Conservation (phyloP, 306 rosid species). For the Comarum palustre region DNA sequence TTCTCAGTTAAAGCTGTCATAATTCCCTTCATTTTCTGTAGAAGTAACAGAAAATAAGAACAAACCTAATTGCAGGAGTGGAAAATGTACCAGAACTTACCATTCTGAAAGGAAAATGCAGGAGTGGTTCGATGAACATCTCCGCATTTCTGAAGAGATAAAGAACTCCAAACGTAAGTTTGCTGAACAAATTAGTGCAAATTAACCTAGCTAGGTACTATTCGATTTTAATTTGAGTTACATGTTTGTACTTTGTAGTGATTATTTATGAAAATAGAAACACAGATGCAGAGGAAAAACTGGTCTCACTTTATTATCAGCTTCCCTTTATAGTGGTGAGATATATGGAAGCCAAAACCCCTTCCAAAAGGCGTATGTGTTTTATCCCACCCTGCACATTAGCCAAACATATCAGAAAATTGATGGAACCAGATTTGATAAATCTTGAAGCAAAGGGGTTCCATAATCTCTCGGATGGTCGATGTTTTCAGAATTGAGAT, state of each 20-base stretch:
- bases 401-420: slow-evolving; percentile 3
- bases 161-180: not conserved
- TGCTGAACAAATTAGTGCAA: not conserved
- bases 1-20: slow-evolving; percentile 21
- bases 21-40: slow-evolving; percentile 39
- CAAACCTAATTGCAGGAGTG: not conserved
- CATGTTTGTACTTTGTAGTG: not conserved
- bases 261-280: not conserved
- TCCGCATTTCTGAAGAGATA: slow-evolving; percentile 47
- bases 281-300: not conserved
- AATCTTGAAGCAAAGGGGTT: not conserved
- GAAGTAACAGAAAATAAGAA: not conserved
- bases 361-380: slow-evolving; percentile 43
- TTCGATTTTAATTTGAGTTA: not conserved
- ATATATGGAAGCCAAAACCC: slow-evolving; percentile 54
- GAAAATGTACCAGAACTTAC: slow-evolving; percentile 26
- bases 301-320: slow-evolving; percentile 50
- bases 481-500: not conserved
- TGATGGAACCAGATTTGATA: not conserved
- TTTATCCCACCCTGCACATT: slow-evolving; percentile 45
- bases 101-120: slow-evolving; percentile 45
- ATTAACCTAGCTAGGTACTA: not conserved
- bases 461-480: not conserved
- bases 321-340: slow-evolving; percentile 56
- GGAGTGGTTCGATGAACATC: slow-evolving; percentile 56